Evolutionary conservation across 2,329 filamentous ascomycete genomes (phyloP), one percentile per base, ranked within the genome.

Genomic region (Xylaria sp.): DNA sequence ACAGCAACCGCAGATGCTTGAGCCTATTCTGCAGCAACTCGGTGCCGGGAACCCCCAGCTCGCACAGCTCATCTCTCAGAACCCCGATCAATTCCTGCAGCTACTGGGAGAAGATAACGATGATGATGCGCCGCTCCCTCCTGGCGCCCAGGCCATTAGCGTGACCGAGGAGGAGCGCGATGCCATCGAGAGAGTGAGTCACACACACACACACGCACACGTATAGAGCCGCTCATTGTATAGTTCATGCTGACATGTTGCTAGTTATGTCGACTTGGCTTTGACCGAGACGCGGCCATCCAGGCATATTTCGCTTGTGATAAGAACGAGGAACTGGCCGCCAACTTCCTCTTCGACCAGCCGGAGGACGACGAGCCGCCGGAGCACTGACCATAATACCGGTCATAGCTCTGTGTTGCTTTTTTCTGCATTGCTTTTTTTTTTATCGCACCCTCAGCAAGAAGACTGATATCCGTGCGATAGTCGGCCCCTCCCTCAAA

Each of bases 281-380:
- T 99, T 79, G 90, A 95, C 75, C 90, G 94, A 68, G 94, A 98
- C 75, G 89, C 94, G 75, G 96, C 96, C 60, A 97, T 98, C 73
- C 95, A 99, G 83, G 96, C 96, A 30, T 99, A 98, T 83, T 99
- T 99, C 79, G 96, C 96, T 39, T 99, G 96, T 81, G 96, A 99
- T 82, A 99, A 98, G 88, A 98, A 99, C 80, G 96, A 99, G 83
- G 96, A 99, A 82, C 86, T 99, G 60, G 96, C 96, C 0, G 96
- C 96, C 72, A 99, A 99, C 83, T 98, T 97, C 81, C 86, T 99
- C 68, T 99, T 99, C 78, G 96, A 99, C 76, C 94, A 98, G 82
- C 94, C 94, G 10, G 94, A 97, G 69, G 94, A 97, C 56, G 91
- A 93, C 41, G 90, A 91, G 66, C 82, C 84, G 36, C 77, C 81